Base-by-base conservation (phyloP, 1,139 yeast species). In the Saccharomycopsis phalli region DNA sequence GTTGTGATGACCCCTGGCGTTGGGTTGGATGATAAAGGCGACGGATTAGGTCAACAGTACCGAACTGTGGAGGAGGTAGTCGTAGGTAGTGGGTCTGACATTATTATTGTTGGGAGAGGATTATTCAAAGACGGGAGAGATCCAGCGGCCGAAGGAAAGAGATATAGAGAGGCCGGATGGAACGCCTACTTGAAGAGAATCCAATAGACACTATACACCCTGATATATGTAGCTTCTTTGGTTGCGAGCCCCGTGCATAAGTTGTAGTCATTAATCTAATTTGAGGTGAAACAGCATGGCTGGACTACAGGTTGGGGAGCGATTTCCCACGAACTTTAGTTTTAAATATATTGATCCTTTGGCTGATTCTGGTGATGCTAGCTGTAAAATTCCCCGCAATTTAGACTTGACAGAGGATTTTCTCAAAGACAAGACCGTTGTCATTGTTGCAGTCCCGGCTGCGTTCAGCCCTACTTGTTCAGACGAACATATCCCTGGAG, bases 1-100 rank as follows among this genome's bases (percentile, higher is more conserved):
- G 63, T 93, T 40, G 74, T 87, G 43, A 77, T 93, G 88, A 91
- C 98, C 1, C 99, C 99, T 0, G 99, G 99, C 46, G 98, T 93
- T 34, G 97, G 97, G 2, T 69, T 93, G 45, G 98, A 88, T 57
- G 97, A 88, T 55, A 91, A 81, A 60, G 97, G 97, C n/a, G 99
- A 91, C 59, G 77, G 78, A 1, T 69, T 91, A 48, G 99, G 99
- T 18, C 99, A 93, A 62, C 98, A 91, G 61, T 93, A 93, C 61
- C 72, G 98, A 59, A 76, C 95, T 5, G 98, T 91, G 2, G 76
- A 76, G 51, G 84, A 83, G 47, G 98, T 87, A 22, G 42, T 61
- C 27, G 66, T 84, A 6, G 58, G 74, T 19, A 76, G 81, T 3
- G 98, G 98, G 14, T 72, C 94, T 2, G 99, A 93, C 59, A 73